Evolutionary conservation across 371 early-diverging fungal species (phyloP), one percentile per base, ranked within the genome.

Genomic region (Blakeslea trispora): DNA sequence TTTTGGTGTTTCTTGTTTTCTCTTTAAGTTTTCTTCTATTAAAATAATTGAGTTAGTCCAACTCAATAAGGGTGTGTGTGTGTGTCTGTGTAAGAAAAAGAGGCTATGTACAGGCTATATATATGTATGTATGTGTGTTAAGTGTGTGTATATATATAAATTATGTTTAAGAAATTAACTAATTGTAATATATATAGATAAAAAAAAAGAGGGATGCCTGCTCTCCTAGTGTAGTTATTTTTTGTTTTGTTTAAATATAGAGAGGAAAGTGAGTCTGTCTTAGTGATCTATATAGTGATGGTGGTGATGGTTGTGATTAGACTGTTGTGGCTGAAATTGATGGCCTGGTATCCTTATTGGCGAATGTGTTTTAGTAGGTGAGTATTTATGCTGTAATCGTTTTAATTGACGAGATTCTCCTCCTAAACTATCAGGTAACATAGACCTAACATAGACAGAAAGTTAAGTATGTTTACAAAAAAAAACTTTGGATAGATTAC

Each of bases 201-300:
- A 49, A 32, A 34, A 50, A 37, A 53, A 44, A 22, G 37, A 37
- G 18, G 40, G 54, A 54, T 54, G 22, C 46, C 54, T 35, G 54
- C 54, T 54, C 46, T 45, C 45, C 41, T 53, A 42, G 31, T 34
- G 14, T 9, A 35, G 1, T 34, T 1, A 39, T 22, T 28, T 17
- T 6, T 21, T 15, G 13, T 39, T 24, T 21, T 37, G 1, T 22
- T 6, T 1, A 28, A 28, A 28, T 5, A 28, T 5, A 28, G 28
- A 28, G 28, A 28, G 28, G 7, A 7, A 28, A 7, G 7, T 3
- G 28, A 28, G 23, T n/a, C 22, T 41, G 43, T 41, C 45, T 46
- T 54, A 54, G 34, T 54, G 21, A 37, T 23, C 13, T 37, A 45
- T 43, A 8, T 43, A 21, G 24, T 50, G 35, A 21, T 15, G 23